Conservation (phyloP, 176 grass and related monocot genomes). For the Lolium multiflorum region DNA sequence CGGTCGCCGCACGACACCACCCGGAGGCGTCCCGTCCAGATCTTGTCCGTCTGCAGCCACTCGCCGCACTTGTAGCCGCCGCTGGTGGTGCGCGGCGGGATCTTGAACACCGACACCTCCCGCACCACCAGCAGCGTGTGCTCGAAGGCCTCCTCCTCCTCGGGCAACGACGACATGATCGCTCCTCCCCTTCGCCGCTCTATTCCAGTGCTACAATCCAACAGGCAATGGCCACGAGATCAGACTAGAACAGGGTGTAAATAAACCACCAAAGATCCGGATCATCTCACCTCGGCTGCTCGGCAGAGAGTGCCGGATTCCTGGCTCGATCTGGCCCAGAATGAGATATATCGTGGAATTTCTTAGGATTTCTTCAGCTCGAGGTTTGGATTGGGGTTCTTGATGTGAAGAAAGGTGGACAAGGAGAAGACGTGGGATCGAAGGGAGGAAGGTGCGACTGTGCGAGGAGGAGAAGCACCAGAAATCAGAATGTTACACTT, state of each 20-base stretch:
- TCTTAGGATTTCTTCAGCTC: constrained; percentile 12
- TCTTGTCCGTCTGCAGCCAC: constrained; percentile 98
- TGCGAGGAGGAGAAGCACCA: constrained; percentile 10
- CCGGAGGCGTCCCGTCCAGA: constrained; percentile 96
- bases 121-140: constrained; percentile 97
- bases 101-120: constrained; percentile 95
- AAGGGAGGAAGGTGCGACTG: constrained; percentile 39
- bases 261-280: constrained; percentile 29
- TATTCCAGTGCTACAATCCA: constrained; percentile 34
- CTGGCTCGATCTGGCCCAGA: constrained; percentile 28
- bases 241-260: neutral
- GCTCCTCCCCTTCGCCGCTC: neutral
- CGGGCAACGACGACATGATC: constrained; percentile 47
- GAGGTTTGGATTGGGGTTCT: constrained; percentile 58
- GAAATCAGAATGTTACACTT: constrained; percentile 48
- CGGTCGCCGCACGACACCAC: constrained; percentile 91
- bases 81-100: constrained; percentile 84
- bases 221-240: constrained; percentile 31
- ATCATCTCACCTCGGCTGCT: constrained; percentile 24
- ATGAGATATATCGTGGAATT: neutral
- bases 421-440: constrained; percentile 47
- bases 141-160: constrained; percentile 93
- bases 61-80: constrained; percentile 99
- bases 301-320: neutral
- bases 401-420: constrained; percentile 43